Percentiles rank a stretch among this genome's conserved stretches.
Evolutionary conservation across 805 yeast species (phyloP).

Genomic region (Tetrapisispora arboricola): DNA sequence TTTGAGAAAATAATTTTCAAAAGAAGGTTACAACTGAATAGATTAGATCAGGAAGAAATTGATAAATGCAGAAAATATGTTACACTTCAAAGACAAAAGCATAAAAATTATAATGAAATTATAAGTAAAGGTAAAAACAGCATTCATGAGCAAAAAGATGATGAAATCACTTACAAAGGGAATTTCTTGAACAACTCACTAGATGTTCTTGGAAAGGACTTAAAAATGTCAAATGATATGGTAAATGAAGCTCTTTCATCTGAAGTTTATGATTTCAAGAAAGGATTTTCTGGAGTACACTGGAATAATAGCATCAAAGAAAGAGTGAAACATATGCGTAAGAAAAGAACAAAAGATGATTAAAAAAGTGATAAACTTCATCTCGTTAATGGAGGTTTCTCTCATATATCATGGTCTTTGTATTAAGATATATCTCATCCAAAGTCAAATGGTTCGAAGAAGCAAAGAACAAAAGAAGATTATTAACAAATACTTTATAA

Average conservation of each 20-base stretch:
- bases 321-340: slow-evolving; percentile 38
- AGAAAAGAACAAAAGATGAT: slow-evolving; percentile 14
- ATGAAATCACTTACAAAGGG: neutral
- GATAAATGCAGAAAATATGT: slow-evolving; percentile 72
- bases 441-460: too few species aligned
- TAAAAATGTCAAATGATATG: slow-evolving; percentile 16
- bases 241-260: slow-evolving; percentile 30
- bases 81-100: slow-evolving; percentile 43
- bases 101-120: slow-evolving; percentile 20
- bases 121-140: slow-evolving; percentile 2
- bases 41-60: slow-evolving; percentile 74
- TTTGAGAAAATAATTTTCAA: slow-evolving; percentile 64
- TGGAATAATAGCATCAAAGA: slow-evolving; percentile 54
- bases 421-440: too few species aligned
- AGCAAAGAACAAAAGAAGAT: too few species aligned
- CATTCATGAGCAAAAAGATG: neutral
- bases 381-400: too few species aligned
- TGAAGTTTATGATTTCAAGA: slow-evolving; percentile 35
- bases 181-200: neutral
- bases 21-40: slow-evolving; percentile 60
- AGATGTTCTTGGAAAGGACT: slow-evolving; percentile 1
- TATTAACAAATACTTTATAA: too few species aligned
- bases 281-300: slow-evolving; percentile 40
- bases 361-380: too few species aligned
- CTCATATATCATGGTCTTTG: too few species aligned